Base-by-base conservation (phyloP, 2,329 filamentous ascomycete species). In the Pseudopyrenochaeta lycopersici region DNA sequence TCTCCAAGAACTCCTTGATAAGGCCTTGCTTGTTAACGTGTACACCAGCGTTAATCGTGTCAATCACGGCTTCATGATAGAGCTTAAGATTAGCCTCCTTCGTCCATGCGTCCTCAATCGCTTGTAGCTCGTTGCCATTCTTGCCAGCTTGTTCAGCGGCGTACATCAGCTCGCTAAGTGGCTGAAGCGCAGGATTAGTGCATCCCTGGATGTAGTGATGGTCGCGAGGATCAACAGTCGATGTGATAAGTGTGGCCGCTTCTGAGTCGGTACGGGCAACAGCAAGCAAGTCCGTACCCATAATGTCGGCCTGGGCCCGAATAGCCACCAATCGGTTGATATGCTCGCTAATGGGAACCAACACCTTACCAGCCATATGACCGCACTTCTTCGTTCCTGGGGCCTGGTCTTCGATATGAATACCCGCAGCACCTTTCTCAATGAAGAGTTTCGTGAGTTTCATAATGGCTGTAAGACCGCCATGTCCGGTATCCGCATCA, bases 321-420 rank as follows among this genome's bases (percentile, higher is more conserved):
- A 99, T 98, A 66, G 95, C 93, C 45, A 99, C 92, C 49, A 99
- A 84, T 49, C 95, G 90, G 82, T 97, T 98, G 81, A 98, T 97
- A 82, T 99, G 95, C 82, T 99, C 95, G 78, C 88, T 91, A 74
- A 97, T 96, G 45, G 95, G 95, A 46, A 99, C 95, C 56, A 99
- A 84, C 38, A 98, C 95, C 82, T 98, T 98, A 72, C 95, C 95
- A 63, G 95, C 95, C 95, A 98, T 98, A 81, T 98, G 95, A 60
- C 95, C 95, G 77, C 95, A 99, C 86, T 99, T 99, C 87, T 99
- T 99, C 44, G 95, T 98, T 49, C 95, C 95, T 2, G 95, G 94
- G 3, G 95, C 94, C 80, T 98, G 95, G 76, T 99, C 95, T 80
- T 99, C 95, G 67, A 99, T 97, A 80, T 99, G 95, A 71, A 99